Evolutionary conservation across 176 grass and related monocot species (phyloP).

Genomic region (Aegilops sharonensis): DNA sequence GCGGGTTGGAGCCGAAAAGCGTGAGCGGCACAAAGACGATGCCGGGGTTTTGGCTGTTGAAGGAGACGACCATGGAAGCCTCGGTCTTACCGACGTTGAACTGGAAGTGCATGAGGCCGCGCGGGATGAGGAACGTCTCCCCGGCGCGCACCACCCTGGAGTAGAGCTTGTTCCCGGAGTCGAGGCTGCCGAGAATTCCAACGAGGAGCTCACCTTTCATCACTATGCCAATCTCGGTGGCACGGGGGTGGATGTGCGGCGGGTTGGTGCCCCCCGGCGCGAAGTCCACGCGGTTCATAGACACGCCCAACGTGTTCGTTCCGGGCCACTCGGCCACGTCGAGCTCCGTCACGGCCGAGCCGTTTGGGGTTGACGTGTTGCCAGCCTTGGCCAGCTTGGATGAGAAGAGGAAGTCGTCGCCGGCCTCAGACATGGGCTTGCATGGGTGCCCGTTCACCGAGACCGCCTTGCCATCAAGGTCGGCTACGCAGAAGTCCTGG

Average conservation of each 20-base stretch:
- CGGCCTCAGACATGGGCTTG: conserved; percentile 1
- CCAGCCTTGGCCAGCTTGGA: not conserved
- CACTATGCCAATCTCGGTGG: conserved; percentile 46
- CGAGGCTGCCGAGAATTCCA: conserved; percentile 43
- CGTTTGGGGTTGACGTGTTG: conserved; percentile 37
- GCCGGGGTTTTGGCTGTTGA: no score
- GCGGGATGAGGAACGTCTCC: conserved; percentile 54
- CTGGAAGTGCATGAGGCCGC: conserved; percentile 66
- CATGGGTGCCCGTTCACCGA: conserved; percentile 47
- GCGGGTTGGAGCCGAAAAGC: no score
- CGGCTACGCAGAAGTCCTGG: conserved; percentile 49
- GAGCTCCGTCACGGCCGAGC: conserved; percentile 36
- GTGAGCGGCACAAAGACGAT: no score
- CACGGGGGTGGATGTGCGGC: conserved; percentile 58
- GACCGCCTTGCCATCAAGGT: not conserved
- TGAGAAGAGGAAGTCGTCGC: conserved; percentile 55
- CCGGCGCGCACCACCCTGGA: conserved; percentile 49
- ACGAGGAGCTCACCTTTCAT: conserved; percentile 43
- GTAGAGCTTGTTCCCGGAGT: conserved; percentile 36
- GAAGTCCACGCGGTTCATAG: conserved; percentile 82
- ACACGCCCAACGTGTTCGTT: conserved; percentile 66
- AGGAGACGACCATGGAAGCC: no score
- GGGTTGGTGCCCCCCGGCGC: conserved; percentile 58
- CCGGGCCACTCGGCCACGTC: conserved; percentile 51
- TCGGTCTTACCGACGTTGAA: conserved; percentile 45